These are phyloP conservation scores for Zopfochytrium polystomum DNA, from an alignment of 371 early-diverging fungal species.

Conservation along the genomic window DNA sequence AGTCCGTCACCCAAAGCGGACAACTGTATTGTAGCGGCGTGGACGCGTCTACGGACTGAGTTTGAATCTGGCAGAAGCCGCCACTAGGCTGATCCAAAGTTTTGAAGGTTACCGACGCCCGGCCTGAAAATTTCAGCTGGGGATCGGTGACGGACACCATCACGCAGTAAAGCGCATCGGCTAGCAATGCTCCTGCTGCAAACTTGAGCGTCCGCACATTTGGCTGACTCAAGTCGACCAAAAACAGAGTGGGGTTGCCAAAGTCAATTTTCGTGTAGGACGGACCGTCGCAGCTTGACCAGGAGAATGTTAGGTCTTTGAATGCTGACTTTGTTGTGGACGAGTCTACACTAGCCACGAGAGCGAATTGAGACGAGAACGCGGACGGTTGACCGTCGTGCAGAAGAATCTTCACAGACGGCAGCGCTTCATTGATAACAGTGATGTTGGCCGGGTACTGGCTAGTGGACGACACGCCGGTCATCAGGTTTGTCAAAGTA, in stretches of 20 bases:
- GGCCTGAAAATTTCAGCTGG: neutral
- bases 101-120: constrained; percentile 8
- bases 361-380: constrained; percentile 13
- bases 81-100: constrained; percentile 16
- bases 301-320: constrained; percentile 20
- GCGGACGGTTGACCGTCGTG: constrained; percentile 10
- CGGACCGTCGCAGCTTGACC: constrained; percentile 20
- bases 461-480: constrained; percentile 6
- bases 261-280: constrained; percentile 17
- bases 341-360: constrained; percentile 23
- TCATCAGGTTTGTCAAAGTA: constrained; percentile 13
- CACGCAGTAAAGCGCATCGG: constrained; percentile 21
- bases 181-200: constrained; percentile 13
- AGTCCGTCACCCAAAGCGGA: constrained; percentile 20
- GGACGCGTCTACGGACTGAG: neutral
- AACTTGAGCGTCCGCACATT: constrained; percentile 26
- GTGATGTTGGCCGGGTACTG: constrained; percentile 1
- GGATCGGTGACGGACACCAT: constrained; percentile 21
- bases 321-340: constrained; percentile 3
- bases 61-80: constrained; percentile 22
- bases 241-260: constrained; percentile 14
- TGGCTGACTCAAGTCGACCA: constrained; percentile 9
- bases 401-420: constrained; percentile 10
- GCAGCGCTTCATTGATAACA: constrained; percentile 15
- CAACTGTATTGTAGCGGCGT: constrained; percentile 22